Conservation (phyloP, 2,329 filamentous ascomycete genomes). For the Microsporum ferrugineum region DNA sequence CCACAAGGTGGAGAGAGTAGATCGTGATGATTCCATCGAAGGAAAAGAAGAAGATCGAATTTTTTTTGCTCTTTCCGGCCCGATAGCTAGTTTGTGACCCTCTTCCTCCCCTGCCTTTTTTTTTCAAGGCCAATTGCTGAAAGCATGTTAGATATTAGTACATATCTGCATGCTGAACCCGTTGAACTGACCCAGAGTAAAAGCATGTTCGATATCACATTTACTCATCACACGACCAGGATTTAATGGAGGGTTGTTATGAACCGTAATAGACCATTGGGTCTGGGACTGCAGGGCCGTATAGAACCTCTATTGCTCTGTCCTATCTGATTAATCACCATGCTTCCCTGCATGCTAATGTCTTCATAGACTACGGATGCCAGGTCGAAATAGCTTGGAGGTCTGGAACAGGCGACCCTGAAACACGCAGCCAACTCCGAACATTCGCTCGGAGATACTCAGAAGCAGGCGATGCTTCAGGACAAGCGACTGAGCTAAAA, state of each 20-base stretch:
- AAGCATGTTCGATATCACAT: neutral
- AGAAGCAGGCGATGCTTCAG: neutral
- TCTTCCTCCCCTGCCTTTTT: neutral
- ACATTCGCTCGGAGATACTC: neutral
- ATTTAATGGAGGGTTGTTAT: neutral
- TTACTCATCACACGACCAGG: neutral
- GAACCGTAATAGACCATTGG: neutral
- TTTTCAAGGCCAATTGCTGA: neutral
- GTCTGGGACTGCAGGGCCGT: neutral
- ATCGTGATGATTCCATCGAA: neutral
- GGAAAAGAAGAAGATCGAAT: neutral
- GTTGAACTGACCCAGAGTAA: neutral
- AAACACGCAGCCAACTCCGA: slow-evolving; percentile 1
- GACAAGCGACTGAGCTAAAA: neutral
- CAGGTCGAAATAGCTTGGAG: neutral
- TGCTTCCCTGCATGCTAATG: neutral
- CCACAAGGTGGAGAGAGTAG: neutral
- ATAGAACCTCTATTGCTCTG: neutral
- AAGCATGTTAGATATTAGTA: neutral
- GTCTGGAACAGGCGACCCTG: neutral
- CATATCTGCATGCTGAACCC: neutral
- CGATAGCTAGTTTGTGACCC: too few relatives aligned
- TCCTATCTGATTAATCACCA: neutral
- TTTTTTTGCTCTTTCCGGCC: neutral
- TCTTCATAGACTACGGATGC: neutral